Percentiles rank a stretch among this genome's conserved stretches.
Conservation (phyloP, 306 rosid genomes). For the Fragaria vesca region DNA sequence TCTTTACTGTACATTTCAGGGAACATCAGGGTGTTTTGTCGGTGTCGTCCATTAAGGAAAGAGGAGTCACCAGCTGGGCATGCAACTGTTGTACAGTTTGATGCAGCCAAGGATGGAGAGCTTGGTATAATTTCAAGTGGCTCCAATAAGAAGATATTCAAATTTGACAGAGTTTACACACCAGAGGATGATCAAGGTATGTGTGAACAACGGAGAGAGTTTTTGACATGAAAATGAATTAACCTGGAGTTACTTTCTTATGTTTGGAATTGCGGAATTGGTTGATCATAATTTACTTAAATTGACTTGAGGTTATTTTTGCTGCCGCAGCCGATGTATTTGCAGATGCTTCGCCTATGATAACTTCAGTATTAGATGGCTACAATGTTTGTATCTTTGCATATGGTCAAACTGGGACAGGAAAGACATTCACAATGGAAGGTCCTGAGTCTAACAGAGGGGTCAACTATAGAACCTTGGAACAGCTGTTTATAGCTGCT, state of each 20-base stretch:
- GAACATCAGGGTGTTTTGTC: constrained; percentile 67
- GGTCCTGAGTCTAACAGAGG: constrained; percentile 18
- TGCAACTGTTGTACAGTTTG: constrained; percentile 25
- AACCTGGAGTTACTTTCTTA: neutral
- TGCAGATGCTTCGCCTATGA: constrained; percentile 47
- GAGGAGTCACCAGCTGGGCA: constrained; percentile 20
- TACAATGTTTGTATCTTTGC: constrained; percentile 67
- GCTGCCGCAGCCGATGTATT: constrained; percentile 50
- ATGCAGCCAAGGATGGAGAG: constrained; percentile 28
- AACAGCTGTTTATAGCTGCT: constrained; percentile 20
- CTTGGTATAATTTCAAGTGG: constrained; percentile 22
- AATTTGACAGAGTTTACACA: constrained; percentile 28
- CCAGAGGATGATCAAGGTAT: constrained; percentile 32
- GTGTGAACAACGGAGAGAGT: neutral
- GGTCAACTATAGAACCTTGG: constrained; percentile 24
- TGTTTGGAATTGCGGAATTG: neutral
- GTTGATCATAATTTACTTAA: constrained; percentile 8
- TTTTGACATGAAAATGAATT: neutral
- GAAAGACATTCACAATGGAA: constrained; percentile 74
- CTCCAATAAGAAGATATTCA: constrained; percentile 21
- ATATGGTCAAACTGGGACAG: constrained; percentile 72
- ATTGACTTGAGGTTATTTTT: neutral
- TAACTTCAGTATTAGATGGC: constrained; percentile 63
- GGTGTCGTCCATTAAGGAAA: constrained; percentile 52
- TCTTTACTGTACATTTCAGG: constrained; percentile 33